Evolutionary conservation across 2,329 filamentous ascomycete genomes (phyloP), one percentile per base, ranked within the genome.

Genomic region (Cercospora sojina): DNA sequence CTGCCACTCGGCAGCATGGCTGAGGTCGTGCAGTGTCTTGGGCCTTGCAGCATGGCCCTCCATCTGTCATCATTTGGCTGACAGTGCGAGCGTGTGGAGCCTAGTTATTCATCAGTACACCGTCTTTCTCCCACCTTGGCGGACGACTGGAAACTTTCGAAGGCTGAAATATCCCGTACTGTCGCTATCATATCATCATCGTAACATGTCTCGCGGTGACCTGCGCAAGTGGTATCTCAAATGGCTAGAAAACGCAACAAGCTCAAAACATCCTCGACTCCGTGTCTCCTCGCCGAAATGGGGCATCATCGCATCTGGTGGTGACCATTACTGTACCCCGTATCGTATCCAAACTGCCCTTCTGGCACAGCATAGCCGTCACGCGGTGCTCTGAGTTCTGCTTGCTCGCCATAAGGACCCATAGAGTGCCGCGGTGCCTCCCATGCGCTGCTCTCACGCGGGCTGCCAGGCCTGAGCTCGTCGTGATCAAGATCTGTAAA

Each of bases 291-390:
- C 23, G 12, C 23, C 23, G 0, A 13, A 8, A 53, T 20, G 20
- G 43, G 31, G 1, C 8, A 59, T 60, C 23, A 60, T 31, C 55
- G 62, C 62, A 64, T 64, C 6, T 59, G 62, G 32, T 64, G 55
- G 6, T 35, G 18, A 10, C 62, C 62, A 64, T 53, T 64, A 31
- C 76, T 76, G 70, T 82, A 82, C 12, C 72, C 75, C 16, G 78
- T 80, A 70, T 82, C 79, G 70, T 82, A 81, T 4, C 72, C 74
- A 65, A 80, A 82, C 68, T 83, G 80, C 64, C 76, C 76, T 38
- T 80, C 79, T 0, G 80, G 80, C 56, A 80, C 60, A 38, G 73
- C 72, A 73, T 83, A 83, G 3, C 80, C 80, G 1, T 74, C 69
- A n/a, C 74, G 70, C 69, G 66, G 67, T 58, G 64, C 65, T 60